Conservation (phyloP, 352 stramenopile species). For the Pythium aphanidermatum region DNA sequence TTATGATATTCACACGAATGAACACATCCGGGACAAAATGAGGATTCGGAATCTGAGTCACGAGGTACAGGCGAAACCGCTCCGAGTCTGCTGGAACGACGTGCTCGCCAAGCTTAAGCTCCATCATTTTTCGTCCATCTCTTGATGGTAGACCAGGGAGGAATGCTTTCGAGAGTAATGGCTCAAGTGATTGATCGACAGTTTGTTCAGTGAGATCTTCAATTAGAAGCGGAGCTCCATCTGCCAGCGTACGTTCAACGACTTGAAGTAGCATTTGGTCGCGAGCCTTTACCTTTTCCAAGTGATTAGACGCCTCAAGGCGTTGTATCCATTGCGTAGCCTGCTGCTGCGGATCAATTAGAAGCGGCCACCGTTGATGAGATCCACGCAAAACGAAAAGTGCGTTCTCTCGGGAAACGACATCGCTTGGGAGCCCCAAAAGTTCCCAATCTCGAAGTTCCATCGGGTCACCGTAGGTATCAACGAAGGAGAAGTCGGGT, state of each 20-base stretch:
- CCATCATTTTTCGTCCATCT: neutral
- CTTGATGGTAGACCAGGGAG: neutral
- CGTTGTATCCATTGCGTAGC: slow-evolving; percentile 90
- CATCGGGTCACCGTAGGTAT: slow-evolving; percentile 73
- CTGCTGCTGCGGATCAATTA: slow-evolving; percentile 94
- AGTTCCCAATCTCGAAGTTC: slow-evolving; percentile 87
- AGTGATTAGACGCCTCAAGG: slow-evolving; percentile 50
- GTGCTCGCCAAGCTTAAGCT: slow-evolving; percentile 68
- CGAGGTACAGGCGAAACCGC: slow-evolving; percentile 87
- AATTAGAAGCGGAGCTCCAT: slow-evolving; percentile 44
- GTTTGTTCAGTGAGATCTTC: slow-evolving; percentile 42
- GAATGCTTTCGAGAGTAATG: slow-evolving; percentile 34
- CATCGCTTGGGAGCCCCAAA: slow-evolving; percentile 84
- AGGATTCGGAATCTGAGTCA: slow-evolving; percentile 90
- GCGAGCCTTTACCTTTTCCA: slow-evolving; percentile 73
- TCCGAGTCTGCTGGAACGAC: slow-evolving; percentile 63
- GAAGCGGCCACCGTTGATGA: slow-evolving; percentile 85
- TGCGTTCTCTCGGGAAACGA: slow-evolving; percentile 86
- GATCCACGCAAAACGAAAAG: slow-evolving; percentile 83
- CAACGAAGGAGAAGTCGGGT: slow-evolving; percentile 43
- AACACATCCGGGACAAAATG: slow-evolving; percentile 89
- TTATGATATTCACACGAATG: slow-evolving; percentile 91
- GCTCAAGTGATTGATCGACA: slow-evolving; percentile 49
- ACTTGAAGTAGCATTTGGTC: slow-evolving; percentile 33
- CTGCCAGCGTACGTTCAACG: slow-evolving; percentile 32